phyloP scores from a whole-genome alignment of 169 alveolate species.

The Babesia sp. region DNA sequence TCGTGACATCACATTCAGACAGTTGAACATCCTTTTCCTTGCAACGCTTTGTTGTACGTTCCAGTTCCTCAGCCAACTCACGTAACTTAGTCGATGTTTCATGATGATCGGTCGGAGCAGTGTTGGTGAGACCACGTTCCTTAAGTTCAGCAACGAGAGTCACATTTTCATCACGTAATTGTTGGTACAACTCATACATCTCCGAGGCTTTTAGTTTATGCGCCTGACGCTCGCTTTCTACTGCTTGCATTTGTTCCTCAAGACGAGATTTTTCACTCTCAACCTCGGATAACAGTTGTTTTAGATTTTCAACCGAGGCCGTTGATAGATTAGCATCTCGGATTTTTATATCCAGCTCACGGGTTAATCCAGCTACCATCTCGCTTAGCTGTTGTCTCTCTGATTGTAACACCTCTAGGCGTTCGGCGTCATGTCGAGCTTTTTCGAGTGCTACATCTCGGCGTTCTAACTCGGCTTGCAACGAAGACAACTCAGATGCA shows the following conservation, averaged over 20 bases:
- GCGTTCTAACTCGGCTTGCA: constrained; percentile 4
- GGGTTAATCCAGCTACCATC: constrained; percentile 21
- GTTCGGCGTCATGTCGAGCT: not conserved
- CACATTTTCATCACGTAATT: constrained; percentile 16
- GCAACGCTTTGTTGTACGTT: not conserved
- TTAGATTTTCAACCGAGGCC: not conserved
- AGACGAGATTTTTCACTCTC: not conserved
- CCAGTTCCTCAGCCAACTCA: constrained; percentile 12
- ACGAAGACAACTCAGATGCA: not conserved
- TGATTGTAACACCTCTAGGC: constrained; percentile 1
- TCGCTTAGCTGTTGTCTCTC: constrained; percentile 20
- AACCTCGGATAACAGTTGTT: not conserved
- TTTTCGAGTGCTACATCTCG: not conserved
- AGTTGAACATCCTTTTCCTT: constrained; percentile 1
- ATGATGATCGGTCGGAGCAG: not conserved
- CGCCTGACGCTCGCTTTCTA: constrained; percentile 33
- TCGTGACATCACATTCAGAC: not conserved
- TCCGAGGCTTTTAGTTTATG: constrained; percentile 15
- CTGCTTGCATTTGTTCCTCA: constrained; percentile 1
- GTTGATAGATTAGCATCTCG: not conserved
- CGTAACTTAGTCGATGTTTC: not conserved
- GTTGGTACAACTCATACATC: constrained; percentile 14
- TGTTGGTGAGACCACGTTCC: not conserved
- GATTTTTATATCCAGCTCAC: not conserved
- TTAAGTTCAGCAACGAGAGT: constrained; percentile 1